Conservation (phyloP, 2,329 filamentous ascomycete species). For the Coniella vitis region DNA sequence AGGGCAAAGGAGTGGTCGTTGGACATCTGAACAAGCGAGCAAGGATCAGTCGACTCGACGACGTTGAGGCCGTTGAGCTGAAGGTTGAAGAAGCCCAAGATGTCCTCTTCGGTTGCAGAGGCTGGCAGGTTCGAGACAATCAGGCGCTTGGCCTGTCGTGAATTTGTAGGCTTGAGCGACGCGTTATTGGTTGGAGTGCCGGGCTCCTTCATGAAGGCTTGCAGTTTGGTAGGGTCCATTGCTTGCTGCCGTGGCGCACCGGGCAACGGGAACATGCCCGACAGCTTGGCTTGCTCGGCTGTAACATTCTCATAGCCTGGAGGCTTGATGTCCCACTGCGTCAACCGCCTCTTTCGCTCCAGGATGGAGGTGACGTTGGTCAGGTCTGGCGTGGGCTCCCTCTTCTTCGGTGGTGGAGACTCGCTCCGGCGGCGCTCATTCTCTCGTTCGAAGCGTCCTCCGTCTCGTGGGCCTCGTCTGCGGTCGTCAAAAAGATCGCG, state of each 20-base stretch:
- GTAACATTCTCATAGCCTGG: conserved; percentile 97
- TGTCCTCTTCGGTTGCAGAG: conserved; percentile 64
- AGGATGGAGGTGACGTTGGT: conserved; percentile 77
- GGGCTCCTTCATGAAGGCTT: conserved; percentile 92
- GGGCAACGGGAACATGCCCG: conserved; percentile 96
- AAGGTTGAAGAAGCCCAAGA: conserved; percentile 87
- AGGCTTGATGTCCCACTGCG: conserved; percentile 99
- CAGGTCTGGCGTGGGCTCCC: conserved; percentile 92
- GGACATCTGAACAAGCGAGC: conserved; percentile 74
- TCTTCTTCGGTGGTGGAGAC: conserved; percentile 78
- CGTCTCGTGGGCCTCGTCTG: conserved; percentile 36
- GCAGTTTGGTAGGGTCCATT: conserved; percentile 88
- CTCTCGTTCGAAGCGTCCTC: conserved; percentile 31
- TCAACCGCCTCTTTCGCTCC: conserved; percentile 84
- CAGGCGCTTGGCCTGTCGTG: conserved; percentile 88
- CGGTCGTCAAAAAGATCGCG: conserved; percentile 59
- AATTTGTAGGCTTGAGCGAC: conserved; percentile 86
- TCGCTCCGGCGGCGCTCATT: conserved; percentile 63
- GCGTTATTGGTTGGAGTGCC: conserved; percentile 63
- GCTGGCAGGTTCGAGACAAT: conserved; percentile 77
- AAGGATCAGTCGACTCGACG: conserved; percentile 75
- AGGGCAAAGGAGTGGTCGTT: conserved; percentile 75
- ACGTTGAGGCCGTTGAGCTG: conserved; percentile 97
- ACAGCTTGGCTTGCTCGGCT: conserved; percentile 96
- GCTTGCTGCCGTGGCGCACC: conserved; percentile 91